Conservation (phyloP, 2,329 filamentous ascomycete genomes). For the Colletotrichum sp. region DNA sequence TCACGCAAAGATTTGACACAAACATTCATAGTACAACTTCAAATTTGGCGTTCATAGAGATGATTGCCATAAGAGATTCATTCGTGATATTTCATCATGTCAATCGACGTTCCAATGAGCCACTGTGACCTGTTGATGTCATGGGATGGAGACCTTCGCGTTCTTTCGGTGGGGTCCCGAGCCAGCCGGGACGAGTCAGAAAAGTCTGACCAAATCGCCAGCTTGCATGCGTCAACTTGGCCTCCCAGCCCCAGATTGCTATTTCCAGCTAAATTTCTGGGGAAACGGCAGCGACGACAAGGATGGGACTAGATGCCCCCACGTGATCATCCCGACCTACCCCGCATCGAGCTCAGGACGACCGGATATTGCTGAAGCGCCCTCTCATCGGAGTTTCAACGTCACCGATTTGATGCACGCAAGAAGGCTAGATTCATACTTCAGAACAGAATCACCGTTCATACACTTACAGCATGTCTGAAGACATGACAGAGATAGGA, state of each 20-base stretch:
- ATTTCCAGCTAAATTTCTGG: background rate
- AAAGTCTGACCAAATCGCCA: background rate
- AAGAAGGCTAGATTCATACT: background rate
- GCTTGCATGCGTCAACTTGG: background rate
- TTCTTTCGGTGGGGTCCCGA: background rate
- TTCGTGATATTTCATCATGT: too few species aligned
- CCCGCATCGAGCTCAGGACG: background rate
- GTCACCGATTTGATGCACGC: background rate
- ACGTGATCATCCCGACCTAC: background rate
- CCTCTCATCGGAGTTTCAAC: background rate
- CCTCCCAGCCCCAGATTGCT: background rate
- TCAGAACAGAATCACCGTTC: background rate
- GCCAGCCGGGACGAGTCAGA: background rate
- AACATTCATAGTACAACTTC: background rate
- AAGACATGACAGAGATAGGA: background rate
- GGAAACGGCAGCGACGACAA: background rate
- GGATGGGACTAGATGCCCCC: background rate
- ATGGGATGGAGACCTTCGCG: background rate
- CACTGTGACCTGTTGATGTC: background rate
- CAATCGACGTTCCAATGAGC: fast-evolving
- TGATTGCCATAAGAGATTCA: too few species aligned
- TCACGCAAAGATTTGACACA: background rate
- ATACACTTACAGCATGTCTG: background rate
- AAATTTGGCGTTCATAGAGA: too few species aligned
- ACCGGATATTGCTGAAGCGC: background rate